Conservation (phyloP, 2,329 filamentous ascomycete species). For the Stemphylium vesicarium region DNA sequence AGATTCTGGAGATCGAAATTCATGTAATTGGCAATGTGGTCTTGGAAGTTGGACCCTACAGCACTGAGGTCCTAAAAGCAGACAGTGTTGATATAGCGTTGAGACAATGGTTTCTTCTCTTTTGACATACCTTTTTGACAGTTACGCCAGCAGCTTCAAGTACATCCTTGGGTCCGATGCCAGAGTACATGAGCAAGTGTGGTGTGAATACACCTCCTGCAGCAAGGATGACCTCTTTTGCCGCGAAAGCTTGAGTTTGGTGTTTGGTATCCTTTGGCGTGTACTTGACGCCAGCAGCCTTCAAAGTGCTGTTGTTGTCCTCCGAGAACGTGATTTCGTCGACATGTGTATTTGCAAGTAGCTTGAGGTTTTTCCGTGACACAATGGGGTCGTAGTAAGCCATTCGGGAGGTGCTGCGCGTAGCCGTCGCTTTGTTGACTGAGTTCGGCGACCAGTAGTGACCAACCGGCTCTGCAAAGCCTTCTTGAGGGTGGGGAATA, state of each 20-base stretch:
- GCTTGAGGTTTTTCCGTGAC: conserved; percentile 15
- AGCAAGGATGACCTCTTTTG: conserved; percentile 64
- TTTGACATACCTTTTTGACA: conserved; percentile 13
- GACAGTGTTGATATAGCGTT: not conserved
- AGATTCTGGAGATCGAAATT: conserved; percentile 17
- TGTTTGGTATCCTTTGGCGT: conserved; percentile 10
- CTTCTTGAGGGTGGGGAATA: conserved; percentile 15
- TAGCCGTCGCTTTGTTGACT: conserved; percentile 17
- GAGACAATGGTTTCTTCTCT: no score
- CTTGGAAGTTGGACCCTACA: conserved; percentile 32
- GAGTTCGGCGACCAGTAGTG: conserved; percentile 35
- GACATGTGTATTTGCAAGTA: conserved; percentile 13
- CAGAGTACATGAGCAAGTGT: conserved; percentile 52
- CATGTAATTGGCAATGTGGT: conserved; percentile 21
- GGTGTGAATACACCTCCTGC: conserved; percentile 63
- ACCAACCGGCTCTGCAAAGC: conserved; percentile 25
- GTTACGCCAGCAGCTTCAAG: conserved; percentile 21
- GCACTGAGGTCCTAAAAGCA: conserved; percentile 15
- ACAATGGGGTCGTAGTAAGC: conserved; percentile 23
- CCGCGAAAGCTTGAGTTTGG: conserved; percentile 24
- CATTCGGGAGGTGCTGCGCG: conserved; percentile 8
- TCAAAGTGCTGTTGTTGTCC: not conserved
- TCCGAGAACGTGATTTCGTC: conserved; percentile 12
- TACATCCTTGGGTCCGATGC: conserved; percentile 29
- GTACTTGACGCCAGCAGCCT: conserved; percentile 14